Conservation (phyloP, 768 basidiomycete genomes). For the Lyophyllum shimeji region DNA sequence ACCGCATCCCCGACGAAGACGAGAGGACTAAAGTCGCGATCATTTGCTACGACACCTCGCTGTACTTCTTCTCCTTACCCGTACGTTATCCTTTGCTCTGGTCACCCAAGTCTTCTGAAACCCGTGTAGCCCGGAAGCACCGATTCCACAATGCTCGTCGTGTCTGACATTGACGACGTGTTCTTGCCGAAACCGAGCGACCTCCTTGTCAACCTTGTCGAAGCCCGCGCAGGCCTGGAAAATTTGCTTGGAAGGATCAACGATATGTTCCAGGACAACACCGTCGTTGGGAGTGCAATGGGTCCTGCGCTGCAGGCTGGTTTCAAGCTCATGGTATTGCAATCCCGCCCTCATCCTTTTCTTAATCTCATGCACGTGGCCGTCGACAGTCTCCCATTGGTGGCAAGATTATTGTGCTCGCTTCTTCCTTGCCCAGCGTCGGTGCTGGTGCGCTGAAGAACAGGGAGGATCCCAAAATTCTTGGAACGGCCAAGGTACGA, state of each 20-base stretch:
- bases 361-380: neutral
- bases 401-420: conserved; percentile 88
- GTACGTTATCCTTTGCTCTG: conserved; percentile 42
- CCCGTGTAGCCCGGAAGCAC: conserved; percentile 54
- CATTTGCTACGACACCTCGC: conserved; percentile 85
- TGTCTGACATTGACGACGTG: conserved; percentile 95
- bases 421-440: conserved; percentile 81
- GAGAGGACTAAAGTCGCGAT: conserved; percentile 89
- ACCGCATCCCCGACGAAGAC: conserved; percentile 94
- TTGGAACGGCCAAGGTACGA: conserved; percentile 87
- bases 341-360: neutral
- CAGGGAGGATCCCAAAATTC: conserved; percentile 92
- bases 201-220: conserved; percentile 91
- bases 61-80: conserved; percentile 96
- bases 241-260: conserved; percentile 77
- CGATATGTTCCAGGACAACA: conserved; percentile 99
- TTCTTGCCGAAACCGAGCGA: conserved; percentile 97
- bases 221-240: conserved; percentile 80
- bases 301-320: conserved; percentile 95
- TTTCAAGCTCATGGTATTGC: conserved; percentile 85
- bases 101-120: neutral
- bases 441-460: conserved; percentile 94
- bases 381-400: conserved; percentile 77
- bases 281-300: conserved; percentile 88
- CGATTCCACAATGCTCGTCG: conserved; percentile 94